phyloP scores from a whole-genome alignment of 805 yeast genomes.

The Tetrapisispora nanseiensis region DNA sequence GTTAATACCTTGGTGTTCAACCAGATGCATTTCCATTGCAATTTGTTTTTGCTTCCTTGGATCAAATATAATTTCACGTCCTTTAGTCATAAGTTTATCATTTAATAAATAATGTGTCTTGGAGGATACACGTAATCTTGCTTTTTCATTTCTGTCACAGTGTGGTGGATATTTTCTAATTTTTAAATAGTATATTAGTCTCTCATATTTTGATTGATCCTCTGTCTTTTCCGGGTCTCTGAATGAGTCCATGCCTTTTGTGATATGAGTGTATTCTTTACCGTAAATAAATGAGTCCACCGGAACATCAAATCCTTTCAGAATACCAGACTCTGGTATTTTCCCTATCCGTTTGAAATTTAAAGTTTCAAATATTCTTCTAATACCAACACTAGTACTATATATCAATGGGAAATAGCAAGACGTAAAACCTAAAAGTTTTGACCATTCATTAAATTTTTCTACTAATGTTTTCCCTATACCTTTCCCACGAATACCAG shows the following conservation, averaged over 20 bases:
- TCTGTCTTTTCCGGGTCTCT: conserved; percentile 20
- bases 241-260: conserved; percentile 24
- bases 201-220: conserved; percentile 49
- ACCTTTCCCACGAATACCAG: conserved; percentile 86
- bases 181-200: conserved; percentile 65
- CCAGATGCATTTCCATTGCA: conserved; percentile 57
- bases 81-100: conserved; percentile 68
- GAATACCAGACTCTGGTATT: conserved; percentile 76
- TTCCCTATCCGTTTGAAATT: conserved; percentile 73
- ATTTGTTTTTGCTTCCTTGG: conserved; percentile 65
- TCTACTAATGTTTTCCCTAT: conserved; percentile 80
- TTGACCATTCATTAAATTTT: conserved; percentile 85
- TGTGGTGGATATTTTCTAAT: conserved; percentile 81
- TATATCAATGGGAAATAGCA: conserved; percentile 77
- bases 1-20: conserved; percentile 80
- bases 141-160: conserved; percentile 75
- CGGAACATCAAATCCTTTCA: conserved; percentile 74
- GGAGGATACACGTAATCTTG: conserved; percentile 66
- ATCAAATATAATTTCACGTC: conserved; percentile 74
- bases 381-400: conserved; percentile 77
- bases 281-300: conserved; percentile 86
- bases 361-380: conserved; percentile 65
- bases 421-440: conserved; percentile 76
- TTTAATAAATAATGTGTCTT: conserved; percentile 62
- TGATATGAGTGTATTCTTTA: conserved; percentile 52